Base-by-base conservation (phyloP, 129 eudicot species). In the Chrysanthemum makinoi region DNA sequence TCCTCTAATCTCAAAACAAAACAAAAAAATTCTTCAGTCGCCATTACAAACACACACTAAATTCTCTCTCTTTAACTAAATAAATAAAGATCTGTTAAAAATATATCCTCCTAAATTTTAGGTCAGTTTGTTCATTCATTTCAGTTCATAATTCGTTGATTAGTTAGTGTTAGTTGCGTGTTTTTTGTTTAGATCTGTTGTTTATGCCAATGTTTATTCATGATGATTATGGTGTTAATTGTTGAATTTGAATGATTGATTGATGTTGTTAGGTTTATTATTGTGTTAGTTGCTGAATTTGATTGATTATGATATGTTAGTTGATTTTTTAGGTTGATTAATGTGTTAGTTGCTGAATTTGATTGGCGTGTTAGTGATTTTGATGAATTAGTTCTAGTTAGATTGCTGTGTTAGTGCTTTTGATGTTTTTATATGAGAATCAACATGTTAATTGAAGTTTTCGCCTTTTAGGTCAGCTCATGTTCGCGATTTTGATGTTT, bases 11-110 rank as follows among this genome's bases (percentile, higher is more conserved):
- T 39, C 46, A 39, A 39, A 6, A 39, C 9, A 39, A 6, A 35
- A 35, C 6, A 5, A 39, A 7, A 39, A 39, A 39, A 39, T 39
- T 39, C 10, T 39, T 39, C 72, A 60, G 67, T 77, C 81, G 61
- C 71, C 72, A 46, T 9, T 70, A 70, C 77, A 63, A 70, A 63
- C 20, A 61, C 77, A 70, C 77, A 72, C 81, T 77, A 78, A 71
- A 78, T 56, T 72, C 68, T 64, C 77, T 78, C 82, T 63, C 72
- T 53, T 26, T 55, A 56, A 65, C 59, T 73, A 20, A 54, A 53
- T 51, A 62, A 70, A 70, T 70, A 68, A 78, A 65, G 82, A 78
- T 78, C 82, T 56, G 77, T 78, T 30, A 58, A 71, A 71, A 71
- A 63, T 77, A 75, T 76, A 6, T 39, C 46, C 75, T 46, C 55